These are phyloP conservation scores for Phytopythium helicoides DNA, from an alignment of 352 stramenopile genomes.

Conservation along the genomic window DNA sequence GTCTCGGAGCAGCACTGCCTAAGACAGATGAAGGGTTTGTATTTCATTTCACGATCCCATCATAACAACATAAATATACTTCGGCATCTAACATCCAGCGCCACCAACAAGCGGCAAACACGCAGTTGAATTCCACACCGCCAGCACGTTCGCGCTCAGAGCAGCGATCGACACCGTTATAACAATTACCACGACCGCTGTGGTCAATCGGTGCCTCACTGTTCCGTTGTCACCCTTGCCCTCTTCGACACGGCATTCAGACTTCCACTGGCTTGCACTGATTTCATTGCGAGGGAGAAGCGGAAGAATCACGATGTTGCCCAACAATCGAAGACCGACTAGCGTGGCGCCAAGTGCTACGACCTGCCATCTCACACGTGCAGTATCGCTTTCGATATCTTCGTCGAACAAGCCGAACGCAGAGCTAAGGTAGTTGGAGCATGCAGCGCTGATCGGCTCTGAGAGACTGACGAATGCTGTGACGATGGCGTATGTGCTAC, in stretches of 20 bases:
- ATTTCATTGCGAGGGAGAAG: constrained; percentile 56
- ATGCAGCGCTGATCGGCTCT: constrained; percentile 47
- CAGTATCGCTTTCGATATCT: constrained; percentile 50
- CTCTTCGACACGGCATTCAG: constrained; percentile 14
- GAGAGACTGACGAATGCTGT: constrained; percentile 79
- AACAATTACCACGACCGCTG: constrained; percentile 44
- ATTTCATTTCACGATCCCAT: constrained; percentile 23
- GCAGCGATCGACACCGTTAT: constrained; percentile 39
- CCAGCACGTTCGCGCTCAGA: constrained; percentile 54
- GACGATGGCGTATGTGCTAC: constrained; percentile 70
- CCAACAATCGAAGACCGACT: constrained; percentile 41
- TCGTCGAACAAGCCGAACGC: constrained; percentile 58
- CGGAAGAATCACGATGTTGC: constrained; percentile 39
- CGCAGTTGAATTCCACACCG: constrained; percentile 48
- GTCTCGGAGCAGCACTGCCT: constrained; percentile 19
- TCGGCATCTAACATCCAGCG: constrained; percentile 32
- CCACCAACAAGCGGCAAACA: constrained; percentile 67
- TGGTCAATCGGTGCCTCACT: constrained; percentile 15
- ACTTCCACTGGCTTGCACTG: constrained; percentile 41
- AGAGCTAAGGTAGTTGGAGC: constrained; percentile 58
- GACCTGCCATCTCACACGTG: constrained; percentile 54
- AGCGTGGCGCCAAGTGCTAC: constrained; percentile 53
- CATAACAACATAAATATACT: constrained; percentile 5
- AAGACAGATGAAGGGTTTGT: constrained; percentile 10
- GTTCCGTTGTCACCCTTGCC: constrained; percentile 35